Evolutionary conservation across 2,329 filamentous ascomycete species (phyloP).

Genomic region (Decorospora gaudefroyi): DNA sequence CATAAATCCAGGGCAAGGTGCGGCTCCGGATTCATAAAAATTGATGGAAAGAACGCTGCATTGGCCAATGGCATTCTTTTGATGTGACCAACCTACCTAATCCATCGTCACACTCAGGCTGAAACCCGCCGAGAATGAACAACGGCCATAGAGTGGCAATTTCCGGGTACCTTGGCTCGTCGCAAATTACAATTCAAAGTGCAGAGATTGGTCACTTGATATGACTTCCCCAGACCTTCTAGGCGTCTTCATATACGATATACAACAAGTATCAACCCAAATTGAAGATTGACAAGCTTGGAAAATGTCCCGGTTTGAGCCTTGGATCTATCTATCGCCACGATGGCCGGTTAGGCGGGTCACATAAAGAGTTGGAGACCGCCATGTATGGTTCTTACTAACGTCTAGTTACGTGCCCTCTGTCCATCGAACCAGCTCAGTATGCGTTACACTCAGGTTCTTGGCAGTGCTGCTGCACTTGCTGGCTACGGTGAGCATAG

Average conservation of each 20-base stretch:
- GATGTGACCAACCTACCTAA: neutral
- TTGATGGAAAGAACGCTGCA: slow-evolving; percentile 25
- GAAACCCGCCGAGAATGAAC: slow-evolving; percentile 30
- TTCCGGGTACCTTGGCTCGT: slow-evolving; percentile 20
- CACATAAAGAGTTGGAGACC: slow-evolving; percentile 32
- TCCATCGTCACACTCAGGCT: slow-evolving; percentile 28
- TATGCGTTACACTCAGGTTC: slow-evolving; percentile 36
- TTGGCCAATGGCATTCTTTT: slow-evolving; percentile 20
- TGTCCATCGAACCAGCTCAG: slow-evolving; percentile 11
- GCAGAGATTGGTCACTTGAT: slow-evolving; percentile 30
- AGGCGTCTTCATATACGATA: slow-evolving; percentile 34
- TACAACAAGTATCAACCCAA: slow-evolving; percentile 26
- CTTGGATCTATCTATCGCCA: slow-evolving; percentile 18
- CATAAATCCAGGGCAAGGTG: slow-evolving; percentile 27
- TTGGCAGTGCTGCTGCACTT: slow-evolving; percentile 38
- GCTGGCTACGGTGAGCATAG: slow-evolving; percentile 28
- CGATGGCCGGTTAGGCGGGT: slow-evolving; percentile 3
- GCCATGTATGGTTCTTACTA: slow-evolving; percentile 7
- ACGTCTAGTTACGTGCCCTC: slow-evolving; percentile 8
- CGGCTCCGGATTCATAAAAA: slow-evolving; percentile 28
- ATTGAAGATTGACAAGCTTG: slow-evolving; percentile 25
- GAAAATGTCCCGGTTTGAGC: slow-evolving; percentile 17
- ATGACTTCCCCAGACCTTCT: slow-evolving; percentile 14
- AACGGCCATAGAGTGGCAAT: slow-evolving; percentile 18
- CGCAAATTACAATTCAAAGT: slow-evolving; percentile 24